These are phyloP conservation scores for Phallus indusiatus DNA, from an alignment of 768 basidiomycete species.

Conservation along the genomic window DNA sequence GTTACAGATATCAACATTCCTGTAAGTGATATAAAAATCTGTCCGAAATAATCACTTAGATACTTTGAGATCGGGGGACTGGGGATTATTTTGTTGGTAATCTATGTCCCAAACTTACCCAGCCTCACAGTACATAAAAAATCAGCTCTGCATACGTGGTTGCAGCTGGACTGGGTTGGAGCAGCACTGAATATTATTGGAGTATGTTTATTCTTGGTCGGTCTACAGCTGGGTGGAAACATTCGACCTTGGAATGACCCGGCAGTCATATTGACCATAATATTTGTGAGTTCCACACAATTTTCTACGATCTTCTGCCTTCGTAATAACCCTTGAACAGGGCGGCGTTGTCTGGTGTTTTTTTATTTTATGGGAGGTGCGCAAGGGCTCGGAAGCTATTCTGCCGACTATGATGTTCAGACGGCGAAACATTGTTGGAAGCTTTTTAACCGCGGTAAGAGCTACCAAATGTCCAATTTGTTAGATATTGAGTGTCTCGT, in stretches of 20 bases:
- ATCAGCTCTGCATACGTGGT: constrained; percentile 7
- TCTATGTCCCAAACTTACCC: background rate
- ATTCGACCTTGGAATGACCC: constrained; percentile 33
- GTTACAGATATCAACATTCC: background rate
- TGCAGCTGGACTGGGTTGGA: constrained; percentile 31
- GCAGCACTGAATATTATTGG: constrained; percentile 27
- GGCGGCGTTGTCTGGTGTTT: constrained; percentile 20
- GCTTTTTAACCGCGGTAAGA: constrained; percentile 18
- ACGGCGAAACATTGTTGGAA: constrained; percentile 21
- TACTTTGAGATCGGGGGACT: background rate
- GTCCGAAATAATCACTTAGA: background rate
- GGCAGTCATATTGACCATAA: constrained; percentile 21
- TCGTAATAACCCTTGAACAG: background rate
- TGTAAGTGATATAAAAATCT: background rate
- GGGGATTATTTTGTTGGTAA: background rate
- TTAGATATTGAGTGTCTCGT: background rate
- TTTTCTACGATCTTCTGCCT: background rate
- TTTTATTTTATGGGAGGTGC: constrained; percentile 23
- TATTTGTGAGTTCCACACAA: background rate
- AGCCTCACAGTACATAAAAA: background rate
- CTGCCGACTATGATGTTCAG: constrained; percentile 28
- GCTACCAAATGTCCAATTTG: background rate
- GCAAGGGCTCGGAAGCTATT: constrained; percentile 26
- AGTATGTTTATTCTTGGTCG: constrained; percentile 31
- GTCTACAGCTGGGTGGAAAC: constrained; percentile 41